phyloP scores from a whole-genome alignment of 495 filamentous ascomycete genomes.

The Hyaloscypha finlandica region DNA sequence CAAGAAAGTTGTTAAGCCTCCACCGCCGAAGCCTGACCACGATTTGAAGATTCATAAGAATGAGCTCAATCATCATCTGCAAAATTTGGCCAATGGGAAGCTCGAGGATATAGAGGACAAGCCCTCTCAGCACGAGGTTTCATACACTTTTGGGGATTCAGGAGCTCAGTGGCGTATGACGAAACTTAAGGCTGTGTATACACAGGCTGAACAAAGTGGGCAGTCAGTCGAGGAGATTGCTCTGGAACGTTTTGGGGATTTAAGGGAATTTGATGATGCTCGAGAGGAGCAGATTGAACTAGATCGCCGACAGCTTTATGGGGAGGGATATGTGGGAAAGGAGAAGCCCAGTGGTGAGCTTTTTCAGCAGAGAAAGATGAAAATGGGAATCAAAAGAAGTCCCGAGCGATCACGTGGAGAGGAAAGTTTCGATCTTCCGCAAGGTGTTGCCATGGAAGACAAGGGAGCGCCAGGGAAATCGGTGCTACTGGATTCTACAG shows the following conservation, averaged over 20 bases:
- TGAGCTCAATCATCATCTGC: conserved; percentile 77
- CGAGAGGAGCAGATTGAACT: conserved; percentile 94
- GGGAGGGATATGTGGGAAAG: conserved; percentile 82
- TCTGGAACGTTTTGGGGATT: conserved; percentile 73
- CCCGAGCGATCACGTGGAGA: conserved; percentile 45
- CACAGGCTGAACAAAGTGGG: conserved; percentile 72
- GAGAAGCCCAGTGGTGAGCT: conserved; percentile 87
- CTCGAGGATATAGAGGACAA: conserved; percentile 49
- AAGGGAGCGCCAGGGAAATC: conserved; percentile 43
- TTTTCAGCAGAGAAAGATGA: conserved; percentile 65
- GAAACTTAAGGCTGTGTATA: conserved; percentile 84
- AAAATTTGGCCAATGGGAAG: conserved; percentile 58
- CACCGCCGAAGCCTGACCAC: conserved; percentile 61
- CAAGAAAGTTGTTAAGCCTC: conserved; percentile 50
- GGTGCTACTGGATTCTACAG: conserved; percentile 66
- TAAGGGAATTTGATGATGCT: conserved; percentile 88
- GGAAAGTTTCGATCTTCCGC: conserved; percentile 41
- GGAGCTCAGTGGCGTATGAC: conserved; percentile 96
- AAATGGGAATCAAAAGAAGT: conserved; percentile 46
- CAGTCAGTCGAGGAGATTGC: conserved; percentile 77
- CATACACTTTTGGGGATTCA: conserved; percentile 86
- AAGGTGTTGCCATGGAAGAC: conserved; percentile 43
- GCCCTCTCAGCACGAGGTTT: conserved; percentile 62
- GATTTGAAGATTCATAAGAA: conserved; percentile 77
- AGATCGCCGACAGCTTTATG: conserved; percentile 82